Base-by-base conservation (phyloP, 140 eudicot species). In the Erigeron philadelphicus region DNA sequence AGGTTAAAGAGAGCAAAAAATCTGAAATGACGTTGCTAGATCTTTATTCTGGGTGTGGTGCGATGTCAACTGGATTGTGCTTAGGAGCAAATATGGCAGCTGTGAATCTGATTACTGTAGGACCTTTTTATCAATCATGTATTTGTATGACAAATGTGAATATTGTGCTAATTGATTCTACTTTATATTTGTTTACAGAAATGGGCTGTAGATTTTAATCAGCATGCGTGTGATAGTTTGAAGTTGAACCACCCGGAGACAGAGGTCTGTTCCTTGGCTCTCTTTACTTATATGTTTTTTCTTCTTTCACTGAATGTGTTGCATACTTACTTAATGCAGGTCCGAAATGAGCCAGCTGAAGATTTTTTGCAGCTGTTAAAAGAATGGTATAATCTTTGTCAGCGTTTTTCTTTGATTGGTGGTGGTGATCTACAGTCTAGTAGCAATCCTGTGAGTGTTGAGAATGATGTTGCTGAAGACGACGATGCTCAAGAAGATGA, bases 61-160 rank as follows among this genome's bases (percentile, higher is more conserved):
- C 86, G 1, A 93, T 93, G 98, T 93, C 98, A 13, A 93, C 98
- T 1, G 98, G 98, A 5, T 84, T 93, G 13, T 84, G 95, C 64
- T 82, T 89, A 17, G 98, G 98, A 38, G 95, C 96, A 16, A 81
- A 85, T 55, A 61, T 82, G 71, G 65, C 73, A 7, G 74, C 80
- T 31, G 80, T 82, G 13, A 83, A 85, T 63, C 96, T 93, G 64
- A 84, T 85, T 6, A 89, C 96, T 44, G 98, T 89, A 75, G 52
- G 73, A 5, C 12, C 23, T 38, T 19, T 52, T 61, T 12, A 31
- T 38, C 65, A 71, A 16, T 71, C 7, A 7, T 15, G 5, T 55
- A n/a, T 45, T 3, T 64, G n/a, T 62, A 18, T 47, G 18, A 21
- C 0, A 54, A 43, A 6, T 40, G 21, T 40, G 0, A 2, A 40